Percentiles rank a stretch among this genome's conserved stretches.
These are phyloP conservation scores for Phycomyces nitens DNA, from an alignment of 192 early-diverging fungal species.

Conservation along the genomic window DNA sequence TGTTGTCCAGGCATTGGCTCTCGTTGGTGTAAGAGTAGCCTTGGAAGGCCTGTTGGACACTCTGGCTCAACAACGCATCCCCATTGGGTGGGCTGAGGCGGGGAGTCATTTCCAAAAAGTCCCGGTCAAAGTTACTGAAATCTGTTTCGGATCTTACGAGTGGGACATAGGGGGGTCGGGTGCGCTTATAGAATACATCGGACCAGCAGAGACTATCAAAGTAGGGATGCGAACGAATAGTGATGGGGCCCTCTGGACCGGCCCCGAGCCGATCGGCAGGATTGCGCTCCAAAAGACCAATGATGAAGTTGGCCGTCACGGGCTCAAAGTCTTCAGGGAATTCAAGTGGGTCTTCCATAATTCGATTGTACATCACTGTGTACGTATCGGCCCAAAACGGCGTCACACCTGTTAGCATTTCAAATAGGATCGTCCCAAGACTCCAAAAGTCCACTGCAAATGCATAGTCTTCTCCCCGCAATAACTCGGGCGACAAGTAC, in stretches of 20 bases:
- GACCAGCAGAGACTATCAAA: constrained; percentile 76
- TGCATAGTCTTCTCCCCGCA: constrained; percentile 55
- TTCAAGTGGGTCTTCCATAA: constrained; percentile 46
- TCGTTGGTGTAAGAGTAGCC: constrained; percentile 26
- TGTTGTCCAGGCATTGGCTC: background rate
- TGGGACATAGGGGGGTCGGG: constrained; percentile 67
- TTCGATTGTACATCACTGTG: constrained; percentile 48
- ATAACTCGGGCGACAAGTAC: constrained; percentile 77
- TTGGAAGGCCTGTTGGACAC: constrained; percentile 17
- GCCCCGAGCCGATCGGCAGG: constrained; percentile 61
- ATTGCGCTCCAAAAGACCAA: constrained; percentile 44
- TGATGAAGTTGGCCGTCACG: constrained; percentile 40
- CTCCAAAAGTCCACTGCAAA: constrained; percentile 89
- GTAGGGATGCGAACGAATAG: constrained; percentile 71
- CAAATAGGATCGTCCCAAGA: constrained; percentile 82
- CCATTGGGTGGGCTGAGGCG: constrained; percentile 28
- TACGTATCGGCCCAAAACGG: constrained; percentile 55
- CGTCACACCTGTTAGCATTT: constrained; percentile 81
- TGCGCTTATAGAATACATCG: constrained; percentile 51
- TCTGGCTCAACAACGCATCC: constrained; percentile 8
- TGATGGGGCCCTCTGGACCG: constrained; percentile 45
- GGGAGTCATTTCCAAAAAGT: constrained; percentile 47
- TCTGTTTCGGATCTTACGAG: constrained; percentile 45
- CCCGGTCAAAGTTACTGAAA: constrained; percentile 52
- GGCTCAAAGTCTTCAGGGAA: constrained; percentile 41